These are phyloP conservation scores for Globisporangium mamillatum DNA, from an alignment of 352 stramenopile species.

Conservation along the genomic window DNA sequence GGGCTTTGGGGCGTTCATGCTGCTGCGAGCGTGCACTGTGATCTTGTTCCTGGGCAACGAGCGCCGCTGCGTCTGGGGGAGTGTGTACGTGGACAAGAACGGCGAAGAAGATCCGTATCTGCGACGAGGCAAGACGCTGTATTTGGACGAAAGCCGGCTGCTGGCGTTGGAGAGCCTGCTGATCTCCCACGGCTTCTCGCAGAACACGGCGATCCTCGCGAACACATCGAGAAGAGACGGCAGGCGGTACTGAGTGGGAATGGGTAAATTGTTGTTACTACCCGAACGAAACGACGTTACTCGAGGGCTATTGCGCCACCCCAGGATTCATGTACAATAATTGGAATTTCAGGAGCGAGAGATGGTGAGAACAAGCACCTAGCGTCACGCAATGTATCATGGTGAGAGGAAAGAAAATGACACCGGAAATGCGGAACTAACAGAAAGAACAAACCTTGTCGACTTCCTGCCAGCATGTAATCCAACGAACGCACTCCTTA, in stretches of 20 bases:
- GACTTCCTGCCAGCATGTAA: not conserved
- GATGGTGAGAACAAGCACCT: not conserved
- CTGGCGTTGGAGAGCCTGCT: conserved; percentile 65
- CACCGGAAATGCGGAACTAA: not conserved
- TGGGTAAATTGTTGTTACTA: not conserved
- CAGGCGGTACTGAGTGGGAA: conserved; percentile 55
- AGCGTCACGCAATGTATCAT: not conserved
- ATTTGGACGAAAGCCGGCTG: conserved; percentile 52
- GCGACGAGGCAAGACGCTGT: conserved; percentile 71
- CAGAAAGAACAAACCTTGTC: not conserved
- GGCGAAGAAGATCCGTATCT: conserved; percentile 83
- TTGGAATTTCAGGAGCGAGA: not conserved
- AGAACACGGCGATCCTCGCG: conserved; percentile 75
- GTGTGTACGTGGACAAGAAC: conserved; percentile 85
- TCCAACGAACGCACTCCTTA: not conserved
- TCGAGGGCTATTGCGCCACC: too few relatives aligned
- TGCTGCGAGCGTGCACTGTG: conserved; percentile 77
- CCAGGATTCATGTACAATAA: not conserved
- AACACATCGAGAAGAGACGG: conserved; percentile 77
- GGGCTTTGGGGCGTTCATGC: conserved; percentile 58
- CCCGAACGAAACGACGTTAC: too few relatives aligned
- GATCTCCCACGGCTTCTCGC: conserved; percentile 68
- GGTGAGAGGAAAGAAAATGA: not conserved
- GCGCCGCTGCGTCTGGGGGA: conserved; percentile 77
- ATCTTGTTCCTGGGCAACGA: conserved; percentile 83